Percentiles rank a stretch among this genome's conserved stretches.
These are phyloP conservation scores for Geotrichum bryndzae DNA, from an alignment of 1,139 yeast genomes.

Conservation along the genomic window DNA sequence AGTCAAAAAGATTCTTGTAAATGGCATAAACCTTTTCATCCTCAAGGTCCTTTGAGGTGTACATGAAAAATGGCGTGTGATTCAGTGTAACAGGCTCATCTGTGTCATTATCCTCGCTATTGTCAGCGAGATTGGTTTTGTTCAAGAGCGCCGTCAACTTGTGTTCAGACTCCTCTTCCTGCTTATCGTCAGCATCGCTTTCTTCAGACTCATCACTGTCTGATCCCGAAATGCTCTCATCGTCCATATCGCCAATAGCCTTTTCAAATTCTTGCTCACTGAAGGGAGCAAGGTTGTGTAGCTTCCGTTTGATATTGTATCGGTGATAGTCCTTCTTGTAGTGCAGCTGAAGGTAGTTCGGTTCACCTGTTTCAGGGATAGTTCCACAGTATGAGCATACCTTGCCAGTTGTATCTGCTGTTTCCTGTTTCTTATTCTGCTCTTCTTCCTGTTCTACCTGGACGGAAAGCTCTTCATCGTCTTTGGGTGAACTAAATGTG, in stretches of 20 bases:
- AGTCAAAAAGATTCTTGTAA: slow-evolving; percentile 59
- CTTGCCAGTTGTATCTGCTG: slow-evolving; percentile 1
- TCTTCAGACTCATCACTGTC: slow-evolving; percentile 23
- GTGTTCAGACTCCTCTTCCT: slow-evolving; percentile 33
- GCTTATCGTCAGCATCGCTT: slow-evolving; percentile 22
- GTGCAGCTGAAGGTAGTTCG: slow-evolving; percentile 39
- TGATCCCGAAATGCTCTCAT: slow-evolving; percentile 54
- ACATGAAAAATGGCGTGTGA: slow-evolving; percentile 18
- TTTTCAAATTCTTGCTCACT: slow-evolving; percentile 56
- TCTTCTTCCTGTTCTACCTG: background rate
- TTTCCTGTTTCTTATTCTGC: background rate
- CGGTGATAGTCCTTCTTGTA: slow-evolving; percentile 59
- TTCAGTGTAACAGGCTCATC: slow-evolving; percentile 8
- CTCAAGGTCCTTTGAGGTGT: slow-evolving; percentile 39
- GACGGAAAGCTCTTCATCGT: background rate
- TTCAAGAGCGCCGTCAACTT: slow-evolving; percentile 20
- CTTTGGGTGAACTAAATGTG: background rate
- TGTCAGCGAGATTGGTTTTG: slow-evolving; percentile 5
- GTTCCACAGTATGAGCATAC: slow-evolving; percentile 16
- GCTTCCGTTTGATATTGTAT: slow-evolving; percentile 52
- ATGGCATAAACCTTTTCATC: slow-evolving; percentile 53
- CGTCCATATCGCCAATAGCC: slow-evolving; percentile 42
- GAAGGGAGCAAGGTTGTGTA: slow-evolving; percentile 44
- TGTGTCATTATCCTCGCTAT: slow-evolving; percentile 1
- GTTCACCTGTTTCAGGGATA: slow-evolving; percentile 7